Conservation (phyloP, 352 stramenopile species). For the Phytopythium montanum region DNA sequence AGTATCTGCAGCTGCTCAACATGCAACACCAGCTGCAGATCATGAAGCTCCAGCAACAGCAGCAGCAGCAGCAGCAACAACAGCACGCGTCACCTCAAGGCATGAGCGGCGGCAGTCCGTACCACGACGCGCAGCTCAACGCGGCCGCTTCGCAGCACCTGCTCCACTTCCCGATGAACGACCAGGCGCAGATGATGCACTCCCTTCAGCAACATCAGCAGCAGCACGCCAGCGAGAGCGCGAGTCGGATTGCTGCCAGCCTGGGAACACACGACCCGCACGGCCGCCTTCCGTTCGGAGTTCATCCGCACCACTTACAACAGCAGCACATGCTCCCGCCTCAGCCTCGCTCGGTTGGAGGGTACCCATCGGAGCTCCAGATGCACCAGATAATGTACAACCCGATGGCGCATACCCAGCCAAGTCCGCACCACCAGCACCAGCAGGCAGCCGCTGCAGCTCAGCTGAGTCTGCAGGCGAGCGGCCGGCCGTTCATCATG, state of each 20-base stretch:
- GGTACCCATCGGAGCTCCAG: neutral
- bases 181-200: conserved; percentile 3
- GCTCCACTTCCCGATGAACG: conserved; percentile 32
- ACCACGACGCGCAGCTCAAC: conserved; percentile 49
- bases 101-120: conserved; percentile 36
- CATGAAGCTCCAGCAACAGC: conserved; percentile 80
- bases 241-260: conserved; percentile 1
- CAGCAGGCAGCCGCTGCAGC: conserved; percentile 1
- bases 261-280: conserved; percentile 1
- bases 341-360: conserved; percentile 8
- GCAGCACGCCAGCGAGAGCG: conserved; percentile 11
- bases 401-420: neutral
- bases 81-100: conserved; percentile 31
- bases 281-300: neutral
- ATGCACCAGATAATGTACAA: neutral
- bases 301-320: conserved; percentile 10
- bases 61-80: neutral
- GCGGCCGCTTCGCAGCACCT: conserved; percentile 32
- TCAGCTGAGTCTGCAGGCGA: neutral
- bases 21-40: conserved; percentile 87
- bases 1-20: conserved; percentile 81
- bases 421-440: conserved; percentile 4
- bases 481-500: conserved; percentile 15
- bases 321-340: conserved; percentile 30
- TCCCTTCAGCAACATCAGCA: conserved; percentile 1